phyloP scores from a whole-genome alignment of 2,329 filamentous ascomycete genomes.

The Fusarium hostae region DNA sequence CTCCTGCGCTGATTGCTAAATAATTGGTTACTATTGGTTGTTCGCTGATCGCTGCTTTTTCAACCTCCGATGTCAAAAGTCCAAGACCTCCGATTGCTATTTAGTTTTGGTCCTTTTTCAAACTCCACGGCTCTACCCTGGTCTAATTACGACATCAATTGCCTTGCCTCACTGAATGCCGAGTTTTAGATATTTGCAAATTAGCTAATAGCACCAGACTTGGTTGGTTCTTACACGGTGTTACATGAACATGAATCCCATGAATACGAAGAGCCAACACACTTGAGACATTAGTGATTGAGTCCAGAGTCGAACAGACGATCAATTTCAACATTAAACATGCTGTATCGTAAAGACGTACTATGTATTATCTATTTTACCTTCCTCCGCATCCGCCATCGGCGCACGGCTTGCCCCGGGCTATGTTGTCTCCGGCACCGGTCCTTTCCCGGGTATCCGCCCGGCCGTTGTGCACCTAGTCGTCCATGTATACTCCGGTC shows the following conservation, averaged over 20 bases:
- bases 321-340: not conserved
- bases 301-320: not conserved
- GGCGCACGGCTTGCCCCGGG: conserved; percentile 24
- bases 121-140: conserved; percentile 19
- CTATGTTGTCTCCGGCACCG: conserved; percentile 38
- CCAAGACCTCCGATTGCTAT: conserved; percentile 19
- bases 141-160: conserved; percentile 33
- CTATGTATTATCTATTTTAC: conserved; percentile 16
- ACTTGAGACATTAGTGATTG: not conserved
- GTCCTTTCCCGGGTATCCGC: conserved; percentile 36
- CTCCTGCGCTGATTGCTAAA: conserved; percentile 47
- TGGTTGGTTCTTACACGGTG: not conserved
- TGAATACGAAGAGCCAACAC: not conserved
- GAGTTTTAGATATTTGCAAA: not conserved
- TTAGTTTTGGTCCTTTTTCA: conserved; percentile 2
- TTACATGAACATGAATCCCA: not conserved
- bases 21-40: conserved; percentile 38
- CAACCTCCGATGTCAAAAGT: conserved; percentile 43
- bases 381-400: conserved; percentile 37
- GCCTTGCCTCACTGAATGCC: not conserved
- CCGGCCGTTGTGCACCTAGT: conserved; percentile 27
- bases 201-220: not conserved
- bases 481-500: conserved; percentile 26
- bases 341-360: conserved; percentile 2
- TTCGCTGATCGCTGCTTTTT: conserved; percentile 34